phyloP scores from a whole-genome alignment of 768 basidiomycete genomes.

The Phanerochaete sordida region DNA sequence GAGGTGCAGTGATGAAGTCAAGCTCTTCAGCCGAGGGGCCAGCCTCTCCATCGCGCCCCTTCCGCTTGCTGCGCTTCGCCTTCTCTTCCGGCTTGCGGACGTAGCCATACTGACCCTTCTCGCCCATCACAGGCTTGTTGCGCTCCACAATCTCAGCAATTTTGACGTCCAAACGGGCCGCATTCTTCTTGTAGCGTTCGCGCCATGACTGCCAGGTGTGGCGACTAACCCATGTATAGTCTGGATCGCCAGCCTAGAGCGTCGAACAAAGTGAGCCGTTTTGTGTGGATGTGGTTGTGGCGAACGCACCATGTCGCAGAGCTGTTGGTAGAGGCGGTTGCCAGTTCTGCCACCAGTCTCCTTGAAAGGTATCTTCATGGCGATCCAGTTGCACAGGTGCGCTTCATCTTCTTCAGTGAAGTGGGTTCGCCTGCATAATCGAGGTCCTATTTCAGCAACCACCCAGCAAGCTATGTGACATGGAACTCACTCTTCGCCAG shows the following conservation, averaged over 20 bases:
- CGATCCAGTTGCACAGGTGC: conserved; percentile 75
- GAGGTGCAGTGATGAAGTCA: neutral
- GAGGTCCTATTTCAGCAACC: too few relatives aligned
- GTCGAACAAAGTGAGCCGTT: neutral
- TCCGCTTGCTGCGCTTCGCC: conserved; percentile 35
- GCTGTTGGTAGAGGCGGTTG: conserved; percentile 78
- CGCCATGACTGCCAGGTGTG: conserved; percentile 93
- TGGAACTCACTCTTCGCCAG: conserved; percentile 70
- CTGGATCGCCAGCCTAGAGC: conserved; percentile 57
- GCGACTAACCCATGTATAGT: conserved; percentile 74
- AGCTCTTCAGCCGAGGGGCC: conserved; percentile 13
- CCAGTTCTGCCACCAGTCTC: conserved; percentile 80
- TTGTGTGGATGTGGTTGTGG: neutral
- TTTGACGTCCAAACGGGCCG: conserved; percentile 57
- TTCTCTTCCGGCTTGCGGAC: conserved; percentile 74
- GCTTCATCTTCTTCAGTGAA: conserved; percentile 78
- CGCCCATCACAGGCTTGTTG: conserved; percentile 64
- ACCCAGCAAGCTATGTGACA: neutral
- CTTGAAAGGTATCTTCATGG: conserved; percentile 79
- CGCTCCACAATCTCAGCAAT: conserved; percentile 67
- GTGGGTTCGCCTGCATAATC: conserved; percentile 57
- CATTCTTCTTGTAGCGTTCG: conserved; percentile 84
- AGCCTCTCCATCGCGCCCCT: conserved; percentile 13
- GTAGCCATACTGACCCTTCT: conserved; percentile 82
- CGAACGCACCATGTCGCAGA: conserved; percentile 60